Evolutionary conservation across 108 stramenopile genomes (phyloP).

Genomic region (Nannochloropsis salina): DNA sequence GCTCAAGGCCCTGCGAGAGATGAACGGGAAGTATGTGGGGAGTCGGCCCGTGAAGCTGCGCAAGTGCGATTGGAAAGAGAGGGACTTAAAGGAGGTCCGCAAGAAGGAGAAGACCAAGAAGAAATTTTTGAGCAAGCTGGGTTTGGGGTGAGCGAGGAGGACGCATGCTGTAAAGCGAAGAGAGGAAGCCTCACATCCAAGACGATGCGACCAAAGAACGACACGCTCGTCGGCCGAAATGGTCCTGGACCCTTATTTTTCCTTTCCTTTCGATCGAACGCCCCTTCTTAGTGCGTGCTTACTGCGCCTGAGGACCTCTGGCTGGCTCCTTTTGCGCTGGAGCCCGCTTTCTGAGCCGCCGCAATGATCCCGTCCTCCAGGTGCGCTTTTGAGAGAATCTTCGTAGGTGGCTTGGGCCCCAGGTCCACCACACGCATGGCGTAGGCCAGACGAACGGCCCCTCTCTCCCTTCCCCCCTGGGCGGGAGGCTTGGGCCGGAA

Average conservation of each 20-base stretch:
- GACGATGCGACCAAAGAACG: no score
- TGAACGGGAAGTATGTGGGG: conserved; percentile 88
- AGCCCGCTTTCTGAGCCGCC: not conserved
- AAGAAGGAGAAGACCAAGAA: conserved; percentile 63
- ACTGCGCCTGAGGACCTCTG: no score
- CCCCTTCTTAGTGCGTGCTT: no score
- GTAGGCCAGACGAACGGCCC: not conserved
- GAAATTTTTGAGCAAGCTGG: conserved; percentile 28
- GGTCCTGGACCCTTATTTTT: no score
- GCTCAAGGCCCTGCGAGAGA: conserved; percentile 85
- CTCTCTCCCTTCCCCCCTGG: no score
- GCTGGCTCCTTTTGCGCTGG: no score
- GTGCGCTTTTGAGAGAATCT: not conserved
- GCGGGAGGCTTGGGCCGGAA: not conserved
- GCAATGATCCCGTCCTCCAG: not conserved
- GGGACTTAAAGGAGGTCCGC: conserved; percentile 72
- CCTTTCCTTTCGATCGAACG: no score
- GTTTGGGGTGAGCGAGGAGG: not conserved
- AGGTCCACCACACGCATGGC: not conserved
- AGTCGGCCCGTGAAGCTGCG: conserved; percentile 84
- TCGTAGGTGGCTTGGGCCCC: not conserved
- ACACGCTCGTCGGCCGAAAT: no score
- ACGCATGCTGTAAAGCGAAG: not conserved
- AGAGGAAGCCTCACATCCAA: no score
- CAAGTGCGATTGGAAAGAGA: conserved; percentile 84